These are phyloP conservation scores for Aquilaria sinensis DNA, from an alignment of 345 rosid genomes.

Conservation along the genomic window DNA sequence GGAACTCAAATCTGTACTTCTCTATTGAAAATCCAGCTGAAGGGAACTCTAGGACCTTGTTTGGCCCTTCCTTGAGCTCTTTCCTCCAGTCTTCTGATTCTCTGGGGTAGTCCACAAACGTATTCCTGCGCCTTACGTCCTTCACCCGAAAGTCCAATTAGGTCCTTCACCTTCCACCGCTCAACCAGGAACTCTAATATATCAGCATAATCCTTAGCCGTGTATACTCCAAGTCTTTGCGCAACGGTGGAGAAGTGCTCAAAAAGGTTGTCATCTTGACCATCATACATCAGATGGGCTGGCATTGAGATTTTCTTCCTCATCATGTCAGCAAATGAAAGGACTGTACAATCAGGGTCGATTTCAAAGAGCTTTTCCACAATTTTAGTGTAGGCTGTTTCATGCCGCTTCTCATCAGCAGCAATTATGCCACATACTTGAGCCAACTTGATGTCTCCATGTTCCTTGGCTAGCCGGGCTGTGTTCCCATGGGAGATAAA, in stretches of 20 bases:
- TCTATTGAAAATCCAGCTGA: slow-evolving; percentile 11
- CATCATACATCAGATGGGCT: slow-evolving; percentile 29
- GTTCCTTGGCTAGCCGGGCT: slow-evolving; percentile 29
- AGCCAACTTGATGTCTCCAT: slow-evolving; percentile 30
- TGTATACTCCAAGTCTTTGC: slow-evolving; percentile 25
- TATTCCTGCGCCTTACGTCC: slow-evolving; percentile 26
- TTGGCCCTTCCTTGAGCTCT: slow-evolving; percentile 8
- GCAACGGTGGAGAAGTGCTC: slow-evolving; percentile 25
- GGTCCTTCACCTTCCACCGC: slow-evolving; percentile 24
- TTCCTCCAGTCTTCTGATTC: slow-evolving; percentile 17
- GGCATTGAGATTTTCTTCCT: slow-evolving; percentile 31
- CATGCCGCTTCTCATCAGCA: slow-evolving; percentile 34
- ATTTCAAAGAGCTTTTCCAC: slow-evolving; percentile 33
- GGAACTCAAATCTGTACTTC: neutral
- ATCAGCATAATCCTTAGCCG: slow-evolving; percentile 23
- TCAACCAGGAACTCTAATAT: slow-evolving; percentile 27
- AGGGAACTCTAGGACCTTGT: neutral
- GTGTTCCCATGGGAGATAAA: slow-evolving; percentile 37
- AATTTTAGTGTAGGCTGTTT: slow-evolving; percentile 26
- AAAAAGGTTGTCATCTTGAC: slow-evolving; percentile 25
- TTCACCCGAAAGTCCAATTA: slow-evolving; percentile 22
- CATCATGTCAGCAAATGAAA: slow-evolving; percentile 35
- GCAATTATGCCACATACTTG: slow-evolving; percentile 33
- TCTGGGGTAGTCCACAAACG: slow-evolving; percentile 24
- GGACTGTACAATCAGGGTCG: slow-evolving; percentile 27